A percentile compares a stretch with the other conserved stretches of the same genome.
Evolutionary conservation across 441 rosid species (phyloP).

Genomic region (Isatis lusitanica): DNA sequence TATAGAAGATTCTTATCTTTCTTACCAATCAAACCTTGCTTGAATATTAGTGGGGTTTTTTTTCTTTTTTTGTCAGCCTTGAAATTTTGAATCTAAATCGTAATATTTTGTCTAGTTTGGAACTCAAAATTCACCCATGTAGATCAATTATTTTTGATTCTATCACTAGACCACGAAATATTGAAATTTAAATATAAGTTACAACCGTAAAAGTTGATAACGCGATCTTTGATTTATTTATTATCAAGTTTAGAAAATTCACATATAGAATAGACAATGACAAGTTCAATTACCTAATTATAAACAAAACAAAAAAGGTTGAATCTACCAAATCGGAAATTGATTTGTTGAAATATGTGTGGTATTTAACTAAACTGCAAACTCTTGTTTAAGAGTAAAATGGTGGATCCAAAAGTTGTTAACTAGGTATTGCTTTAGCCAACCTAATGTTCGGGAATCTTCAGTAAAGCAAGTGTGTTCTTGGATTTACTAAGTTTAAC

Average conservation of each 20-base stretch:
- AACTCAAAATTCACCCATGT: not conserved
- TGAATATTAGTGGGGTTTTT: not conserved
- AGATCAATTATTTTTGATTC: not conserved
- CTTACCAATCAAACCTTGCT: not conserved
- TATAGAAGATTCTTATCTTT: not conserved
- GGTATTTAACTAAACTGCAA: not conserved
- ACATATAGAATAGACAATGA: not conserved
- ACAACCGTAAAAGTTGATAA: not conserved
- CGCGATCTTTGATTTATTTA: not conserved
- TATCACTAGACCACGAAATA: not conserved
- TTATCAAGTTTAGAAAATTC: not conserved
- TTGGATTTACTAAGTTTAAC: not conserved
- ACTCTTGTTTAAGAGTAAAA: slow-evolving; percentile 4
- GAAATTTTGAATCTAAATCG: not conserved
- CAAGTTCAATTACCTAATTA: not conserved
- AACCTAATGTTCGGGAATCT: slow-evolving; percentile 11
- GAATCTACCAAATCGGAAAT: not conserved
- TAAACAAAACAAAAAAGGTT: not conserved
- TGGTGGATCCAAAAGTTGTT: slow-evolving; percentile 20
- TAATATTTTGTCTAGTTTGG: not conserved
- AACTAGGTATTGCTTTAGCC: slow-evolving; percentile 4
- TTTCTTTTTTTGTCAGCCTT: not conserved
- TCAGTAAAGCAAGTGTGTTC: not conserved
- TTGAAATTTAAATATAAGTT: not conserved
- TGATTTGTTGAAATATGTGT: not conserved